Evolutionary conservation across 176 grass and related monocot genomes (phyloP), one percentile per base, ranked within the genome.

Genomic region (Rhynchospora pubera): DNA sequence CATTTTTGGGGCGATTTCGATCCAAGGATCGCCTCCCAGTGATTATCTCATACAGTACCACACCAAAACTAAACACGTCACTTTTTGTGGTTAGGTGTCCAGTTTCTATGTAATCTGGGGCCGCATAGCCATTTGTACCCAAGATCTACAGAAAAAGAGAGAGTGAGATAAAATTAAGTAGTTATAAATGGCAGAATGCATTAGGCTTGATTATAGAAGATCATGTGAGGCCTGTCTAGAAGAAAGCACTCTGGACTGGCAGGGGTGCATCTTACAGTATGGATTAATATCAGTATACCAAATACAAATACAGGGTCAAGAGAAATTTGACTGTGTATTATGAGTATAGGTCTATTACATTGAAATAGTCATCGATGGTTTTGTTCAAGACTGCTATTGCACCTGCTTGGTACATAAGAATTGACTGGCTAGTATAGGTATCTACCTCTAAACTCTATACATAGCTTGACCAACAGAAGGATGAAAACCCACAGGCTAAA

Each of bases 11-110:
- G 30, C 82, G 82, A 62, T 92, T 79, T 19, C 78, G 30, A 50
- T 92, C 90, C 52, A 92, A 82, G 62, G 90, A 87, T 5, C 64
- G 90, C 0, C 87, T 87, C 2, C 90, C 90, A 0, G 90, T 92
- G 70, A 92, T 81, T 57, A 92, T 87, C 79, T 92, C 90, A 78
- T 92, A 92, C 6, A 92, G 78, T 39, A 92, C 76, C 9, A 92
- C 90, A 0, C 90, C 90, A n/a, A 89, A 92, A 85, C 82, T 92
- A 85, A 87, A 92, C 57, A 87, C 82, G 11, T 92, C 90, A 52
- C 87, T 92, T 79, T 92, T 92, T 46, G 85, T 79, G 57, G 87
- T 92, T 15, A 92, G 87, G 34, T 83, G 87, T 32, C 90, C 90
- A 0, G 90, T 92, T 19, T 83, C 82, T 45, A 92, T 22, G 63